Evolutionary conservation across 1,139 yeast species (phyloP).

Genomic region (Yamadazyma membranifaciens): DNA sequence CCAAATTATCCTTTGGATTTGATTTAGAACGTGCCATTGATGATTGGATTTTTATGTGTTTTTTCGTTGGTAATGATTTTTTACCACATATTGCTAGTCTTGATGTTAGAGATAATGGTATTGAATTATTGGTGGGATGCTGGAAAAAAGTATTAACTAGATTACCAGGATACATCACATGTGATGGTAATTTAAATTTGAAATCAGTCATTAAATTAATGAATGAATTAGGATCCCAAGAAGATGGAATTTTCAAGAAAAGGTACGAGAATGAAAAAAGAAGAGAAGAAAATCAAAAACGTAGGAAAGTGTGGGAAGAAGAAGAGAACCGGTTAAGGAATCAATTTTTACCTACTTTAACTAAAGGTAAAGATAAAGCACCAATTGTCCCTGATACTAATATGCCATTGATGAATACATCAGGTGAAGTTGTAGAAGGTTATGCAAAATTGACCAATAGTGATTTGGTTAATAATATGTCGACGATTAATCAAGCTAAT

Average conservation of each 20-base stretch:
- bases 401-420: slow-evolving; percentile 72
- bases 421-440: slow-evolving; percentile 67
- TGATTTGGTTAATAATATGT: slow-evolving; percentile 69
- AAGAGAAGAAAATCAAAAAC: slow-evolving; percentile 59
- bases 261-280: slow-evolving; percentile 68
- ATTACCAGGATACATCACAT: slow-evolving; percentile 76
- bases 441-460: slow-evolving; percentile 63
- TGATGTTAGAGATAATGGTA: slow-evolving; percentile 93
- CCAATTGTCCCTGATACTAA: slow-evolving; percentile 70
- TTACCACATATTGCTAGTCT: slow-evolving; percentile 93
- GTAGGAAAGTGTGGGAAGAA: slow-evolving; percentile 51
- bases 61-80: slow-evolving; percentile 98
- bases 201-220: slow-evolving; percentile 74
- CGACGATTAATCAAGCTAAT: slow-evolving; percentile 70
- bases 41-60: slow-evolving; percentile 99
- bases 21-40: slow-evolving; percentile 95
- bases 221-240: slow-evolving; percentile 65
- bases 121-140: slow-evolving; percentile 72
- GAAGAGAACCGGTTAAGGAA: slow-evolving; percentile 37
- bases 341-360: slow-evolving; percentile 35
- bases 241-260: slow-evolving; percentile 72
- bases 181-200: slow-evolving; percentile 81
- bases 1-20: slow-evolving; percentile 68
- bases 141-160: slow-evolving; percentile 77
- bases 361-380: slow-evolving; percentile 74